A percentile compares a stretch with the other conserved stretches of the same genome.
Evolutionary conservation across 108 stramenopile genomes (phyloP).

Genomic region (Chaetoceros tenuissimus): DNA sequence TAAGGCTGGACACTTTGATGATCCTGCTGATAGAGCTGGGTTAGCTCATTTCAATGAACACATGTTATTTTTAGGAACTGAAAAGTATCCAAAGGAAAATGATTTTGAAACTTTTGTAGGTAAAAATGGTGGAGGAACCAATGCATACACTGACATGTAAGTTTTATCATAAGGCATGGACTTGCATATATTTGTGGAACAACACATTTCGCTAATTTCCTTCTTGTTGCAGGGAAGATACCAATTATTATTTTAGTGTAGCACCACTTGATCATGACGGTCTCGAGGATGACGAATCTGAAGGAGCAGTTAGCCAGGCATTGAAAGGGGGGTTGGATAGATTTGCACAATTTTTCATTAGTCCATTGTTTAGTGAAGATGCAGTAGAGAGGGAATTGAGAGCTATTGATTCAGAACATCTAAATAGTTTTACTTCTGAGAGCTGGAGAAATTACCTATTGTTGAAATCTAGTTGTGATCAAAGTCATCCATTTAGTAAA

Average conservation of each 20-base stretch:
- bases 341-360: slow-evolving; percentile 93
- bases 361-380: slow-evolving; percentile 78
- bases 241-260: slow-evolving; percentile 95
- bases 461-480: slow-evolving; percentile 58
- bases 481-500: slow-evolving; percentile 65
- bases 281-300: slow-evolving; percentile 10
- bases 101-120: slow-evolving; percentile 83
- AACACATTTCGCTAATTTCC: neutral
- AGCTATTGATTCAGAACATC: slow-evolving; percentile 95
- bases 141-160: slow-evolving; percentile 96
- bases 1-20: slow-evolving; percentile 82
- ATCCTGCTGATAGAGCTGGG: slow-evolving; percentile 36
- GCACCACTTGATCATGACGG: slow-evolving; percentile 23
- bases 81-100: slow-evolving; percentile 89
- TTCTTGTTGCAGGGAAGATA: slow-evolving; percentile 49
- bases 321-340: slow-evolving; percentile 87
- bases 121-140: slow-evolving; percentile 80
- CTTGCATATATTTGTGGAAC: neutral
- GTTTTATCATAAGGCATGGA: no score
- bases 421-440: slow-evolving; percentile 88
- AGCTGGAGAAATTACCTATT: slow-evolving; percentile 86
- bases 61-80: slow-evolving; percentile 80
- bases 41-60: slow-evolving; percentile 52
- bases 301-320: slow-evolving; percentile 36
- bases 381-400: slow-evolving; percentile 89